phyloP scores from a whole-genome alignment of 208 protist species.

The Trypanosoma melophagium region DNA sequence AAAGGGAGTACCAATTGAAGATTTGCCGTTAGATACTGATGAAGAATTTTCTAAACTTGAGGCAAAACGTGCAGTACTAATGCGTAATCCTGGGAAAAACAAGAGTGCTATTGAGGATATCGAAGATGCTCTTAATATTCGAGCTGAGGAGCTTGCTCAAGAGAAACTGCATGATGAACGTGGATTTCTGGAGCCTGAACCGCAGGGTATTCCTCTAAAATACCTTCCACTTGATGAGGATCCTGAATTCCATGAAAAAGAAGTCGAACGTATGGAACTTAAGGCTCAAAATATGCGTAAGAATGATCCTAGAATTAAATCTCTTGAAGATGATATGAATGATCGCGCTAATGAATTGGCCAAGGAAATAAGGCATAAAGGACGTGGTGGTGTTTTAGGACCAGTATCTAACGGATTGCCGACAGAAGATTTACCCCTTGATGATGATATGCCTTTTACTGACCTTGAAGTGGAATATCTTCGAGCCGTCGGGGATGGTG shows the following conservation, averaged over 20 bases:
- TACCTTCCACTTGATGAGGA: slow-evolving; percentile 58
- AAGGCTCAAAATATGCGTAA: slow-evolving; percentile 54
- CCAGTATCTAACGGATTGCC: slow-evolving; percentile 46
- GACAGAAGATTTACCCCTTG: slow-evolving; percentile 53
- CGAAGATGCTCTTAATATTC: slow-evolving; percentile 61
- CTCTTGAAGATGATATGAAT: slow-evolving; percentile 63
- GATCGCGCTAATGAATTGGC: slow-evolving; percentile 68
- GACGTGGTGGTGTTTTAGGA: slow-evolving; percentile 42
- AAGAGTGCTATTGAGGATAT: slow-evolving; percentile 46
- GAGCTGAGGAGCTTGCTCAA: slow-evolving; percentile 57
- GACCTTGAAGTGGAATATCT: slow-evolving; percentile 72
- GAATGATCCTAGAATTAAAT: slow-evolving; percentile 34
- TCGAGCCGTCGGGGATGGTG: slow-evolving; percentile 51
- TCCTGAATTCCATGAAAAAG: slow-evolving; percentile 42
- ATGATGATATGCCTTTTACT: slow-evolving; percentile 68
- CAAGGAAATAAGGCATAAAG: slow-evolving; percentile 46
- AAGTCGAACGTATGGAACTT: slow-evolving; percentile 50
- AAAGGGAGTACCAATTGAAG: slow-evolving; percentile 51
- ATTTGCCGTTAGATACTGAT: slow-evolving; percentile 69
- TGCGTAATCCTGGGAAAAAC: slow-evolving; percentile 63
- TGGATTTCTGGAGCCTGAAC: slow-evolving; percentile 60
- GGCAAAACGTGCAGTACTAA: slow-evolving; percentile 60
- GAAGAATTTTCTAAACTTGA: slow-evolving; percentile 48
- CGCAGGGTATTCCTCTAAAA: slow-evolving; percentile 59
- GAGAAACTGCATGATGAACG: slow-evolving; percentile 49